Evolutionary conservation across 78 protist species (phyloP), one percentile per base, ranked within the genome.

Genomic region (Dictyostelium firmibasis): DNA sequence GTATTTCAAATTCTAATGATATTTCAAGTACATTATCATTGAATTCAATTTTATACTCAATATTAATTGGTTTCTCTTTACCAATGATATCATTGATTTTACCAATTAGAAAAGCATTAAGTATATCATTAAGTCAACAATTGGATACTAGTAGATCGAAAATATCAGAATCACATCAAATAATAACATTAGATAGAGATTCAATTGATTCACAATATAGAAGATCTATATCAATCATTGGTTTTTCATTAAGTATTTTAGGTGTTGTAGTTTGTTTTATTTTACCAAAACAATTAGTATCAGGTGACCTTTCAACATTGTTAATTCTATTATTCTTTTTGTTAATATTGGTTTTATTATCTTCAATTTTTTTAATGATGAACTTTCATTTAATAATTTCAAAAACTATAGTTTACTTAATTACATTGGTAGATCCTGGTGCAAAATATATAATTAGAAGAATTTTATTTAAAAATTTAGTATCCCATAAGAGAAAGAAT

Each of bases 401-500:
- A 82, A 27, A 62, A 20, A 7, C 53, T 4, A 44, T 98, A 6
- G 69, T 94, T 16, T 44, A 8, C 5, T 3, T 96, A 23, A 77
- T 97, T 47, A 78, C 97, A n/a, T 93, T 94, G 81, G 96, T 97
- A 97, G 97, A 97, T 69, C 77, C n/a, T 27, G 0, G 36, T 16
- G 96, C 97, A 25, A 50, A 50, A 50, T 50, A 50, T 50, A 50
- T 50, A 16, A 77, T 96, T 69, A 69, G 41, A 16, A 7, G 31
- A 5, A n/a, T 98, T 35, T 67, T 98, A 2, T 27, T 47, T 38
- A 98, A 97, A 91, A 98, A 98, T 43, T 38, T 98, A 8, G 79
- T 96, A 3, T 97, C 99, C 4, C 99, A 98, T 82, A 83, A 98
- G 20, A 5, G 2, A 18, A 75, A 98, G 27, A 98, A 98, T 70